Conservation (phyloP, 2,329 filamentous ascomycete species). For the Emmonsiellopsis sp. region DNA sequence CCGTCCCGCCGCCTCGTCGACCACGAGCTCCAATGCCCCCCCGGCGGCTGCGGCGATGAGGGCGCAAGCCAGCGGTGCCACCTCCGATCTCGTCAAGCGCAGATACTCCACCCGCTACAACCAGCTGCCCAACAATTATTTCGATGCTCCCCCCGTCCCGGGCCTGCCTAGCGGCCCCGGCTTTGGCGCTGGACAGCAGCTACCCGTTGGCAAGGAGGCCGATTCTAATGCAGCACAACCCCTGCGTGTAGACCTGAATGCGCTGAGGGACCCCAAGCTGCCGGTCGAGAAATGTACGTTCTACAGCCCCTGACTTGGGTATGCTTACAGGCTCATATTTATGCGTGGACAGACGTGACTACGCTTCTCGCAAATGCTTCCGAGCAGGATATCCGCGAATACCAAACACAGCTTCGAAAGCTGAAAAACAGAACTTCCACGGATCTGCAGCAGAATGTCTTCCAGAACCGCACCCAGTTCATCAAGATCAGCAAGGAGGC, state of each 20-base stretch:
- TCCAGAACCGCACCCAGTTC: slow-evolving; percentile 95
- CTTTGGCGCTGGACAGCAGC: slow-evolving; percentile 42
- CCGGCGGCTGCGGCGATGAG: slow-evolving; percentile 21
- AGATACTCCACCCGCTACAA: slow-evolving; percentile 92
- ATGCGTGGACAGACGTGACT: slow-evolving; percentile 35
- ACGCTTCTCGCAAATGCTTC: slow-evolving; percentile 72
- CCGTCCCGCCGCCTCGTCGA: background rate
- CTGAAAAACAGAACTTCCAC: slow-evolving; percentile 69
- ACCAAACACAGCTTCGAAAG: slow-evolving; percentile 65
- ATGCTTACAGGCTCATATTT: background rate
- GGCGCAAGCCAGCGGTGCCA: slow-evolving; percentile 41
- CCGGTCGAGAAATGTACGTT: slow-evolving; percentile 66
- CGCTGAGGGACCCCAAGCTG: slow-evolving; percentile 69
- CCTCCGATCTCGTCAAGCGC: slow-evolving; percentile 80
- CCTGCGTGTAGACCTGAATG: slow-evolving; percentile 65
- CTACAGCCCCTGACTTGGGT: background rate
- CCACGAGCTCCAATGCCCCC: slow-evolving; percentile 13
- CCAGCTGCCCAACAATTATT: slow-evolving; percentile 59
- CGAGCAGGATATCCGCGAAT: slow-evolving; percentile 77
- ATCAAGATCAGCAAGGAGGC: slow-evolving; percentile 99
- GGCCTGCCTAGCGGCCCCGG: slow-evolving; percentile 50
- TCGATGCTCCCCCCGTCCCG: slow-evolving; percentile 63
- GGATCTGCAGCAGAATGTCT: slow-evolving; percentile 89
- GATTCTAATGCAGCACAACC: slow-evolving; percentile 50
- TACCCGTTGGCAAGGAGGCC: slow-evolving; percentile 33